Evolutionary conservation across 306 rosid species (phyloP), one percentile per base, ranked within the genome.

Genomic region (Gastrolobium villosum): DNA sequence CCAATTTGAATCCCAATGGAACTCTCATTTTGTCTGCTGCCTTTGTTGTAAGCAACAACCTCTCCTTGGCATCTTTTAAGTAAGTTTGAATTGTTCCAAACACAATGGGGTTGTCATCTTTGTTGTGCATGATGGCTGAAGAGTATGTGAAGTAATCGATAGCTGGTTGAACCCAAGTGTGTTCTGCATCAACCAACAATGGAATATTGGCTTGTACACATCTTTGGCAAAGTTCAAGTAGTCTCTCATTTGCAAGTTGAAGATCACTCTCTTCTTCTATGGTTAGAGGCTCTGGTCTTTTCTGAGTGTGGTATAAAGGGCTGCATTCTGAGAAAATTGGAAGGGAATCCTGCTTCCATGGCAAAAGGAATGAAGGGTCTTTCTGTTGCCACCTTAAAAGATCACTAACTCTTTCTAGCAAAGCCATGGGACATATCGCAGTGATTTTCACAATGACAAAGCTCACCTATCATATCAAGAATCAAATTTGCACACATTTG

Each of bases 341-440:
- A 0, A 95, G 78, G 9, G 88, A 82, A 1, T 90, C 80, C 55
- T 77, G 81, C 88, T 88, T 95, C 98, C 99, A 95, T 76, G 98
- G 93, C 26, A 95, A 86, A 6, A 41, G 48, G 35, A 91, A 84
- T 28, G 88, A 87, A 8, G 98, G 93, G 74, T 93, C 86, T 45
- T 85, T 86, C 31, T 91, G 82, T 74, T 93, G 89, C 99, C 99
- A 95, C 80, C 99, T 93, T 31, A 95, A 57, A 28, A 95, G 85
- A 40, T 93, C 98, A 70, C 99, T 93, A 0, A 87, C 62, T 65
- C 93, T 80, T 79, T 90, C 87, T 0, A 95, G 86, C 48, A 93
- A 65, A 14, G 70, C 80, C 92, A 87, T 78, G 41, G 99, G 97
- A 2, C 97, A 95, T 55, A 93, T 90, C 37, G 99, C 98, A 0